Evolutionary conservation across 345 rosid genomes (phyloP), one percentile per base, ranked within the genome.

Genomic region (Brassica incana): DNA sequence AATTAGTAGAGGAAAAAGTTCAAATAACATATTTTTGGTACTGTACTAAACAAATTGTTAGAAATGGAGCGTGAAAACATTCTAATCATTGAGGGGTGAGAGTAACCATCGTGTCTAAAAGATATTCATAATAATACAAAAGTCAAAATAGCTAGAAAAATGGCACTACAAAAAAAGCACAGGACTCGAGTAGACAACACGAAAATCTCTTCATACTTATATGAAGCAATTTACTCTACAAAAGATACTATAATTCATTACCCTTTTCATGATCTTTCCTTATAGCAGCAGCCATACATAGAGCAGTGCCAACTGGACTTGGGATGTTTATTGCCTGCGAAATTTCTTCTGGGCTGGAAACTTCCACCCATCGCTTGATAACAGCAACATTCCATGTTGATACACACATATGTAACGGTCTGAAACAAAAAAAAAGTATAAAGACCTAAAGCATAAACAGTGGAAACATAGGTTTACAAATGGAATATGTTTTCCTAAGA

Each of bases 231-330:
- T 48, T 30, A 45, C 65, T 52, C 30, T 18, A 25, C 65, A 69
- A 50, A 69, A 50, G 36, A 27, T 62, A 14, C 15, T 61, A 74
- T 56, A 69, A 77, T 68, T 75, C 76, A 70, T 81, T 93, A 95
- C 99, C 99, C 83, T 73, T 83, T 89, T 90, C 98, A 76, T 88
- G 97, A 88, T 90, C 99, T 86, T 95, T 95, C 86, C 87, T 93
- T 40, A 88, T 64, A 77, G 91, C 85, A 80, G 99, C 94, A 1
- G 97, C 96, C 97, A 93, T 88, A 80, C 97, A 95, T 63, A 95
- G 85, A 73, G 97, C 98, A 77, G 93, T 93, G 78, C 98, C 99
- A 71, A 79, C 87, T 59, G 92, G 90, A 77, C 93, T 87, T 48
- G 93, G 90, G 70, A 90, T 87, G 77, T 93, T 88, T 81, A 95